Percentiles rank a stretch among this genome's conserved stretches.
Evolutionary conservation across 192 early-diverging fungal species (phyloP).

Genomic region (Backusella liffmaniae): DNA sequence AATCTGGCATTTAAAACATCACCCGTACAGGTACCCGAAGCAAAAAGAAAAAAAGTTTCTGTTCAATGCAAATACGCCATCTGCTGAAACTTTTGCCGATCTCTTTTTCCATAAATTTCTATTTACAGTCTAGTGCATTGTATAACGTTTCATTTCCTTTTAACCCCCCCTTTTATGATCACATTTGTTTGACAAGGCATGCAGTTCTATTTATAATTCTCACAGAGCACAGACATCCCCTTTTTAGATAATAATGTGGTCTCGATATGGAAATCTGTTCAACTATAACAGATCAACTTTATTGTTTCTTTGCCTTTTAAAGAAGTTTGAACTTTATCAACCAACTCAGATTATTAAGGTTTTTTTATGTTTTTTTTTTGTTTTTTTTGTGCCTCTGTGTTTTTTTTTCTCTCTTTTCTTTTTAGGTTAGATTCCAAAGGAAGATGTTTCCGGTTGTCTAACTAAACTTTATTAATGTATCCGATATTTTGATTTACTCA

Average conservation of each 20-base stretch:
- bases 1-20: constrained; percentile 59
- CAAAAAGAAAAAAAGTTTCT: not conserved
- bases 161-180: constrained; percentile 3
- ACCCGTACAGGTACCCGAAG: constrained; percentile 51
- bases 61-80: constrained; percentile 18
- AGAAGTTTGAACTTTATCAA: too few relatives aligned
- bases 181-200: constrained; percentile 10
- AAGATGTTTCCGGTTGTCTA: not conserved
- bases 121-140: not conserved
- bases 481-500: not conserved
- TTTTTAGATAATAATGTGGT: constrained; percentile 3
- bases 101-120: constrained; percentile 6
- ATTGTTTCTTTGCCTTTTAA: not conserved
- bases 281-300: not conserved
- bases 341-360: not conserved
- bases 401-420: not conserved
- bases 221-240: not conserved
- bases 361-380: not conserved
- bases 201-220: constrained; percentile 9
- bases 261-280: not conserved
- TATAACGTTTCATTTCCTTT: constrained; percentile 8
- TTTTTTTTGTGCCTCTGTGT: not conserved
- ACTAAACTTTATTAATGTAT: not conserved
- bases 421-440: not conserved
- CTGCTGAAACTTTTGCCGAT: constrained; percentile 10